phyloP scores from a whole-genome alignment of 2,329 filamentous ascomycete genomes.

The Colletotrichum eleusines region DNA sequence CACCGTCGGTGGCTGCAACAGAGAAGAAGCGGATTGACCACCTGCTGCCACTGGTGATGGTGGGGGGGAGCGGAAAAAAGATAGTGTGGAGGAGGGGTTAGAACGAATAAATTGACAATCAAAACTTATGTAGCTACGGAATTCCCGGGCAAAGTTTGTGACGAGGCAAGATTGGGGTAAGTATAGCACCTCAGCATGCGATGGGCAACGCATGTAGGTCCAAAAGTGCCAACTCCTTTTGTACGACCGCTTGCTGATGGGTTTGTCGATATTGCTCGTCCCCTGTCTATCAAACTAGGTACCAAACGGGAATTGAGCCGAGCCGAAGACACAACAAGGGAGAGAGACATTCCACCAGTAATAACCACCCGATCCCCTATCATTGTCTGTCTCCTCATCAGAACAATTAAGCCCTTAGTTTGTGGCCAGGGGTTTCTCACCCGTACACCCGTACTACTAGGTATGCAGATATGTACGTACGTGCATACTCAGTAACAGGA shows the following conservation, averaged over 20 bases:
- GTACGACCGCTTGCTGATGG: slow-evolving; percentile 28
- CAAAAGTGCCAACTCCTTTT: slow-evolving; percentile 23
- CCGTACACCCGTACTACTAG: too few species aligned
- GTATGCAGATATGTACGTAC: too few species aligned
- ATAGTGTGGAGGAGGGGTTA: background rate
- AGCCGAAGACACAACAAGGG: slow-evolving; percentile 22
- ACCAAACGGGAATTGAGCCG: slow-evolving; percentile 21
- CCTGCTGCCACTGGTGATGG: slow-evolving; percentile 28
- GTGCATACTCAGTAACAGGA: background rate
- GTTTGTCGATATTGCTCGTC: background rate
- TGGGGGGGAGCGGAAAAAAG: background rate
- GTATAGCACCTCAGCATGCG: background rate
- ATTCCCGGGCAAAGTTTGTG: background rate
- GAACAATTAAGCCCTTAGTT: slow-evolving; percentile 2
- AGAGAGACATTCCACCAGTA: slow-evolving; percentile 8
- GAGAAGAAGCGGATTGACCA: slow-evolving; percentile 23
- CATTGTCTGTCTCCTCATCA: slow-evolving; percentile 2
- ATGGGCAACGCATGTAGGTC: background rate
- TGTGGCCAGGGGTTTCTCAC: slow-evolving; percentile 9
- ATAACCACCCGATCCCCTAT: background rate
- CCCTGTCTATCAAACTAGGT: slow-evolving; percentile 30
- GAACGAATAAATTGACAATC: background rate
- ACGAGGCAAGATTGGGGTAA: background rate
- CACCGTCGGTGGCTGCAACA: slow-evolving; percentile 5
- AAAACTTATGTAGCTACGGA: background rate